phyloP scores from a whole-genome alignment of 352 stramenopile species.

The Phytophthora sojae region DNA sequence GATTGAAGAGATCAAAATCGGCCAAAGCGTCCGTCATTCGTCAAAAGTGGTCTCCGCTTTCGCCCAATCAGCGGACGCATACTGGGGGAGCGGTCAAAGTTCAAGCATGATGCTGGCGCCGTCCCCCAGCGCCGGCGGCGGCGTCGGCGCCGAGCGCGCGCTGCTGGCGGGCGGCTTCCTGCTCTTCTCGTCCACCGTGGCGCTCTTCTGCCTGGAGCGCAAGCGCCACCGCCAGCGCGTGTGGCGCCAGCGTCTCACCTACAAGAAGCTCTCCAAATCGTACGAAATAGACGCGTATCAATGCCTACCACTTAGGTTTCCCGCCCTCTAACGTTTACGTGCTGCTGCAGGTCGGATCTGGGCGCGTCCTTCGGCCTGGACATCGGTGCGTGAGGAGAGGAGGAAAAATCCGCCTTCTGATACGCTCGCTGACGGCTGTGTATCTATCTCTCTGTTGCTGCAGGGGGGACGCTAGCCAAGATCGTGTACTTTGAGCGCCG shows the following conservation, averaged over 20 bases:
- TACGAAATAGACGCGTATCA: conserved; percentile 19
- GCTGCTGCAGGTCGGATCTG: conserved; percentile 71
- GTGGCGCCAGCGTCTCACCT: conserved; percentile 79
- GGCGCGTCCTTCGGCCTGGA: conserved; percentile 87
- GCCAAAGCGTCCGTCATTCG: not conserved
- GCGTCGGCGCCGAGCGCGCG: conserved; percentile 16
- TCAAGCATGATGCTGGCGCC: conserved; percentile 6
- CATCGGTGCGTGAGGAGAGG: conserved; percentile 55
- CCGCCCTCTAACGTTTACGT: too few species aligned
- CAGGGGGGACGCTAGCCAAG: conserved; percentile 94
- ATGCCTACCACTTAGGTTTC: too few species aligned
- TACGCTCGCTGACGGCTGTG: not conserved
- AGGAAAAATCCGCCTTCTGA: conserved; percentile 1
- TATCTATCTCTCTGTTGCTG: not conserved
- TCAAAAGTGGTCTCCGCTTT: not conserved
- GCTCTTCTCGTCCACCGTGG: conserved; percentile 73
- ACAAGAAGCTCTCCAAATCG: conserved; percentile 91
- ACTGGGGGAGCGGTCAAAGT: conserved; percentile 3
- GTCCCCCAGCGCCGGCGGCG: too few species aligned
- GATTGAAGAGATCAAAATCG: not conserved
- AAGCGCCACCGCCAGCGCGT: conserved; percentile 72
- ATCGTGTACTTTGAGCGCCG: conserved; percentile 96
- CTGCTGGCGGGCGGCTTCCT: conserved; percentile 74
- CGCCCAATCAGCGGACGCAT: too few species aligned
- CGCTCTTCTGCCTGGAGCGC: conserved; percentile 68